Evolutionary conservation across 306 rosid species (phyloP), one percentile per base, ranked within the genome.

Genomic region (Rosa persica): DNA sequence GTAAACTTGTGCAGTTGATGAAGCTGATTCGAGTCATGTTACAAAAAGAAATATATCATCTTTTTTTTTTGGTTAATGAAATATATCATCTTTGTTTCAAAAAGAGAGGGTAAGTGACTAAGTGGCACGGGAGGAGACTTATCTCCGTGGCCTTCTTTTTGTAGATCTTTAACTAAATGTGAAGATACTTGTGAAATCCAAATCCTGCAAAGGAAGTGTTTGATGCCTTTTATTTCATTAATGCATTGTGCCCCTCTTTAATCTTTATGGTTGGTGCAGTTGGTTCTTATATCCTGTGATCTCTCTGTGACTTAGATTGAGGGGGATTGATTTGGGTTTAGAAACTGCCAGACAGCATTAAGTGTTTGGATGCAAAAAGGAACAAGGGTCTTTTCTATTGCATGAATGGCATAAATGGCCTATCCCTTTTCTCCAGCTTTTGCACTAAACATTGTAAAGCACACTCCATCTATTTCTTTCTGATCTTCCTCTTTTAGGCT

Each of bases 161-260:
- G 38, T 27, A 17, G 27, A 42, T 17, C 46, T 17, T 61, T 44
- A 60, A 44, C 70, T 75, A 60, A 16, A 44, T 60, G 58, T 61
- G 58, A 61, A 62, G 78, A 30, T 25, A 25, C 78, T 61, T 61
- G 78, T 75, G 78, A 75, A 61, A 25, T 61, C 78, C 34, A 25
- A 57, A 36, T 64, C 54, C 68, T 55, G 77, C 77, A 40, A 57
- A 54, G 44, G 6, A 3, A 74, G 70, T 40, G 69, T 42, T 57
- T 47, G 69, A 40, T 74, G 9, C 27, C 55, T 58, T 58, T 74
- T 16, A 27, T 25, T 42, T 58, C 78, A 74, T 42, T 58, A 23
- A 57, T 58, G 78, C 25, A 17, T 42, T 43, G 25, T 43, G 42
- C 69, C 52, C 55, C 36, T 34, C 20, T 74, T 54, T 74, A 15